Evolutionary conservation across 1,284 basidiomycete species (phyloP).

Genomic region (Ganoderma leucocontextum): DNA sequence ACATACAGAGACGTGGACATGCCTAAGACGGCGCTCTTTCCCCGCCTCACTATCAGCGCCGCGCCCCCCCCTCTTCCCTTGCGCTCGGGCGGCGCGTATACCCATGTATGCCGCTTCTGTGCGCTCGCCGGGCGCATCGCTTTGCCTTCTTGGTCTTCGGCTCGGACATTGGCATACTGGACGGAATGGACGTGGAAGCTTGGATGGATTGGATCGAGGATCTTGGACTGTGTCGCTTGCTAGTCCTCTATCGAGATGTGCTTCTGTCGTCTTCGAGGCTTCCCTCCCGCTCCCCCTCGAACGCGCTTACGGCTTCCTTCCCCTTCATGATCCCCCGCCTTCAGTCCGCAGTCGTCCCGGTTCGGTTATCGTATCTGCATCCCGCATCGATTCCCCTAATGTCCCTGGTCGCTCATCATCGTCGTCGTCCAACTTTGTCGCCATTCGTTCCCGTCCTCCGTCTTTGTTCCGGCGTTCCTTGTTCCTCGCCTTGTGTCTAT

Average conservation of each 20-base stretch:
- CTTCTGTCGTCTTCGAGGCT: conserved; percentile 7
- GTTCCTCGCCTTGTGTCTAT: conserved; percentile 12
- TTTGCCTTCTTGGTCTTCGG: conserved; percentile 7
- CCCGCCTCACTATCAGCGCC: conserved; percentile 21
- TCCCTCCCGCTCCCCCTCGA: conserved; percentile 8
- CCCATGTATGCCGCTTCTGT: conserved; percentile 11
- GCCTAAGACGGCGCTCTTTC: conserved; percentile 18
- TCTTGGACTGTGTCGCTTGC: conserved; percentile 25
- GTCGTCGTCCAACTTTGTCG: conserved; percentile 18
- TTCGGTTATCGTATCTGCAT: conserved; percentile 11
- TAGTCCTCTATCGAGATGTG: conserved; percentile 3
- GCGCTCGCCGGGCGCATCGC: conserved; percentile 13
- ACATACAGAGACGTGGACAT: conserved; percentile 14
- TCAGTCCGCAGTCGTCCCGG: conserved; percentile 7
- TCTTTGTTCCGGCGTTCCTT: conserved; percentile 11
- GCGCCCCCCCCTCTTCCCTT: conserved; percentile 14
- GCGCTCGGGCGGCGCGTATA: conserved; percentile 7
- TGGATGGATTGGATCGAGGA: conserved; percentile 18
- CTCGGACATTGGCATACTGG: conserved; percentile 9
- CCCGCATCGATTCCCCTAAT: conserved; percentile 19
- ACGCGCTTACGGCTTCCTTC: neutral
- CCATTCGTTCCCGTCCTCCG: neutral
- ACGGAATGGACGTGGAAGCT: conserved; percentile 4
- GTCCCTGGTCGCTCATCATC: conserved; percentile 9
- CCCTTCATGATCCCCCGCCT: neutral